Evolutionary conservation across 805 yeast genomes (phyloP), one percentile per base, ranked within the genome.

Genomic region (Nakazawaea ernobii): DNA sequence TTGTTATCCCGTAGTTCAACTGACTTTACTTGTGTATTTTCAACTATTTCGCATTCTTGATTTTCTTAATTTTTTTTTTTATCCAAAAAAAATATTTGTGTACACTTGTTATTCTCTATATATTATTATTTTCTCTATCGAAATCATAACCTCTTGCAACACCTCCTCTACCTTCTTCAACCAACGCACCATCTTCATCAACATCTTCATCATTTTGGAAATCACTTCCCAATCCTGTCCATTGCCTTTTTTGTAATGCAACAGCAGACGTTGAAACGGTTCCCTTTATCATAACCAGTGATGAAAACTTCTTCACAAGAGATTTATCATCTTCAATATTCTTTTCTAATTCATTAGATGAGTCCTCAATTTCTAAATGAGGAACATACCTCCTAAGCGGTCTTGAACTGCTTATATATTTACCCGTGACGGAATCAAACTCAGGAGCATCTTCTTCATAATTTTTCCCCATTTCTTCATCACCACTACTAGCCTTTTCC

Each of bases 171-270:
- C 99, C 99, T 53, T 84, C 82, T 59, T 90, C 96, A 0, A 89
- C 74, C 0, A 72, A 62, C 0, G 97, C 95, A 35, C 95, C 97
- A n/a, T 75, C 79, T 41, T 68, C 71, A 44, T 68, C 73, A 29
- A 57, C 66, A 35, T 67, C 72, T 13, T 62, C 68, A n/a, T 70
- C 78, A 1, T 59, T 52, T 8, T 58, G 54, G 65, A 72, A 89
- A 59, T 92, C 97, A 50, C 94, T 84, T 1, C 98, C 99, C 32
- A 92, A 69, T 0, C 99, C 99, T 0, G 82, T 79, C 98, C 98
- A 92, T 2, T 61, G 59, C 56, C 92, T 76, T 10, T 70, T 71
- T 56, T 89, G 95, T 44, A 92, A 69, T 52, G 75, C 75, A 7
- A 73, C 70, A 0, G 97, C 97, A 0, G 97, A 88, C 0, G 98